Base-by-base conservation (phyloP, 1,284 basidiomycete genomes). In the Athelia psychrophila region DNA sequence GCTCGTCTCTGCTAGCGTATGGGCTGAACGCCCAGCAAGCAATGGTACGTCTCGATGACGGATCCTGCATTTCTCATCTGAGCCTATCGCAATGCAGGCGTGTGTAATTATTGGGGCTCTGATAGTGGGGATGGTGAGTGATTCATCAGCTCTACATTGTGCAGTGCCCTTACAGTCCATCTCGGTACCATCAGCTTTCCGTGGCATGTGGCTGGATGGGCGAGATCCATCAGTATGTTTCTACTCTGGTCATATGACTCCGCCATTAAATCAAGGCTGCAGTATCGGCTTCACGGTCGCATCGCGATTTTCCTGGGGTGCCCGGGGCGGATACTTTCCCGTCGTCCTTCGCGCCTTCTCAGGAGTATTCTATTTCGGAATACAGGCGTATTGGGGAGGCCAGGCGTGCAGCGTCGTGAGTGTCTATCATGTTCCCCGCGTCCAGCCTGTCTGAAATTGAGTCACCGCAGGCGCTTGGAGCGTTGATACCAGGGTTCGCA, bases 401-500 rank as follows among this genome's bases (percentile, higher is more conserved):
- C 49, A 50, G 49, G 49, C 49, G 15, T 24, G 23, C 10, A 35
- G 49, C n/a, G 49, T 50, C 12, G 18, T 50, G 22, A 25, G 49
- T 50, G 6, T 30, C 13, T 30, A 5, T 16, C 49, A 42, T 42
- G 38, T 40, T 16, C n/a, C 3, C 38, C 8, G 8, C 13, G 4
- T 32, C 10, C 13, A n/a, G n/a, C n/a, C n/a, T n/a, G n/a, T n/a
- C n/a, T n/a, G n/a, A n/a, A n/a, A 20, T n/a, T n/a, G 9, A 16
- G 8, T 27, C 40, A 8, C 30, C 22, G 22, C 32, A 44, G 22
- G 13, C 49, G 18, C 23, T 42, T 25, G 35, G 40, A 8, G 49
- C 49, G 22, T n/a, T 50, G 36, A 50, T 50, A 8, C 49, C 49
- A n/a, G 49, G 49, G 12, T 50, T 50, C 25, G 49, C 49, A n/a